Base-by-base conservation (phyloP, 2,329 filamentous ascomycete genomes). In the Drechslerella stenobrocha region DNA sequence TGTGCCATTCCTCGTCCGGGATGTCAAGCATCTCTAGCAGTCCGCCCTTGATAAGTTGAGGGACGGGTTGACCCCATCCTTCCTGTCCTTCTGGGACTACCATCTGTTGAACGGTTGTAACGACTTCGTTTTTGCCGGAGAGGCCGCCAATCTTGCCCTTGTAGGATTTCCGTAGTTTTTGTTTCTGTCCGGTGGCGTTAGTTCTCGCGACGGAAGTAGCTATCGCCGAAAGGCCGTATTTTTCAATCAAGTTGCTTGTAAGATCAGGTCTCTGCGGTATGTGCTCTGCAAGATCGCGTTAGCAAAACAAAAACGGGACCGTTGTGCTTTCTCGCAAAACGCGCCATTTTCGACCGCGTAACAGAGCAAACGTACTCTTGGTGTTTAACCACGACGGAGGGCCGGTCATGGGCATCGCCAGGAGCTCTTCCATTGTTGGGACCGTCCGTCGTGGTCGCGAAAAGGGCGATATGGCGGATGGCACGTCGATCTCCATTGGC, bases 91-190 rank as follows among this genome's bases (percentile, higher is more conserved):
- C 65, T 13, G 63, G 52, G 50, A 70, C 70, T 44, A 70, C 69
- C 52, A 56, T 77, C 76, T 71, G 78, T 76, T 32, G 75, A 73
- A 13, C 79, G 75, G 72, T 81, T 26, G 63, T 67, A 35, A 67
- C 46, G 2, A 67, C 63, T 46, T 67, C 81, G 61, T 79, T 79
- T 70, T 78, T 78, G 47, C 81, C 81, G 23, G 79, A 76, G 60
- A 82, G 74, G 35, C 75, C 75, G 72, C 81, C 81, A 65, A 81
- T 78, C 70, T 82, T 80, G 48, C 78, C 79, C 72, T 81, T 80
- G 71, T 82, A 82, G 30, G 79, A 81, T 71, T 82, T 82, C 35
- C 81, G 78, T 32, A 83, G 74, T 72, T 80, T 80, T 72, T 82
- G 81, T 75, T 82, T 82, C 70, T 79, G 79, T 65, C 80, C 80